Evolutionary conservation across 345 rosid genomes (phyloP).

Genomic region (Brassica incana): DNA sequence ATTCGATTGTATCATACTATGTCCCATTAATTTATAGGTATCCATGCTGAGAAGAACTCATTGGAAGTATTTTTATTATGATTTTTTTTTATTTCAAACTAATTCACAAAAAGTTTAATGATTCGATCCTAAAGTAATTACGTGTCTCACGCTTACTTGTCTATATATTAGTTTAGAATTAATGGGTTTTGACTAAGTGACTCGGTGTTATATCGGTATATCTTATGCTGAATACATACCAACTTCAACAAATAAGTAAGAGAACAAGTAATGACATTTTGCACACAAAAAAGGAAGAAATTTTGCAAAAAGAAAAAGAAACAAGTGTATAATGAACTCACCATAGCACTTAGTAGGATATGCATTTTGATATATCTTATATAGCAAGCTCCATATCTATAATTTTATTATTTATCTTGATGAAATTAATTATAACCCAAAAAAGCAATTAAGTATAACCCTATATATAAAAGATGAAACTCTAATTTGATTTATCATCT

Average conservation of each 20-base stretch:
- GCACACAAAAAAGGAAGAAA: too few species aligned
- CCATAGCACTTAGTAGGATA: not conserved
- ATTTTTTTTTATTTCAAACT: not conserved
- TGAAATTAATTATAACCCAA: too few species aligned
- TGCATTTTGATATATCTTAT: not conserved
- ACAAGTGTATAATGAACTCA: slow-evolving; percentile 11
- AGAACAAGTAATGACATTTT: too few species aligned
- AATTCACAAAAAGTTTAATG: not conserved
- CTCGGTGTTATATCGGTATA: not conserved
- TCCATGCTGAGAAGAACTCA: slow-evolving; percentile 1
- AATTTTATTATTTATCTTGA: too few species aligned
- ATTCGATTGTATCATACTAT: not conserved
- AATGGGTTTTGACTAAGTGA: not conserved
- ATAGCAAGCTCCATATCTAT: too few species aligned
- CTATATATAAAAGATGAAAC: too few species aligned
- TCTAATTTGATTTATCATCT: too few species aligned
- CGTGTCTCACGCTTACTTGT: slow-evolving; percentile 18
- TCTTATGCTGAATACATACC: not conserved
- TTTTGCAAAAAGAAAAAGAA: too few species aligned
- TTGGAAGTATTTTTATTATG: not conserved
- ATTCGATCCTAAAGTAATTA: slow-evolving; percentile 19
- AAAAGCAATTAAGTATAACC: too few species aligned
- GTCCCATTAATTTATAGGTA: not conserved
- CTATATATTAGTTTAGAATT: not conserved
- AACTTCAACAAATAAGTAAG: not conserved